These are phyloP conservation scores for Amylostereum areolatum DNA, from an alignment of 1,284 basidiomycete genomes.

Conservation along the genomic window DNA sequence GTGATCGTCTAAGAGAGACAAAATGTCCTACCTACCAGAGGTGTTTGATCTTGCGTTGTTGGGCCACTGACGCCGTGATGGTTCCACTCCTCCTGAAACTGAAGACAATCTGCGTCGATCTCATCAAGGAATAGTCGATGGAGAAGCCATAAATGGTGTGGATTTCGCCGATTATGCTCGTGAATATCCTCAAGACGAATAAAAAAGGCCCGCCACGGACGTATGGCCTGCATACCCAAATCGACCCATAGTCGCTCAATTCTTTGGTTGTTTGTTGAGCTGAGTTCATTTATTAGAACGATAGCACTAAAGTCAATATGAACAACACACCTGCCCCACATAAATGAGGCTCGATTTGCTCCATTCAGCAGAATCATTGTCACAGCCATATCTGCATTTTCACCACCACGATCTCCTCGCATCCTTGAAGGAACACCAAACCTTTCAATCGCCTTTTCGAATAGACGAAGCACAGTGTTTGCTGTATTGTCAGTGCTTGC, in stretches of 20 bases:
- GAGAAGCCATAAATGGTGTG: constrained; percentile 36
- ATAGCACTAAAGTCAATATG: neutral
- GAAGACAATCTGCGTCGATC: constrained; percentile 32
- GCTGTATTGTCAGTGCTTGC: constrained; percentile 34
- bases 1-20: no score
- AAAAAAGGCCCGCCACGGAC: constrained; percentile 37
- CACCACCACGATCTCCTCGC: constrained; percentile 21
- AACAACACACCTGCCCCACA: neutral
- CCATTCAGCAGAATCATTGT: neutral
- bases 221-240: constrained; percentile 28
- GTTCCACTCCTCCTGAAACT: constrained; percentile 34
- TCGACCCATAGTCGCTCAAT: constrained; percentile 36
- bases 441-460: constrained; percentile 13
- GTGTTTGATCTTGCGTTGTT: neutral
- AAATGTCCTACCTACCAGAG: no score
- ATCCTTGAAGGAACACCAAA: constrained; percentile 21
- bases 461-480: constrained; percentile 29
- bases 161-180: constrained; percentile 22
- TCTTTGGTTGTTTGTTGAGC: constrained; percentile 15
- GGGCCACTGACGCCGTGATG: constrained; percentile 17
- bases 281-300: neutral
- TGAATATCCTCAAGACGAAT: constrained; percentile 28
- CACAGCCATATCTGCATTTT: constrained; percentile 22
- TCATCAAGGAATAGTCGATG: constrained; percentile 32
- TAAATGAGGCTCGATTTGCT: neutral